A percentile compares a stretch with the other conserved stretches of the same genome.
These are phyloP conservation scores for Trametes coccinea DNA, from an alignment of 768 basidiomycete genomes.

Conservation along the genomic window DNA sequence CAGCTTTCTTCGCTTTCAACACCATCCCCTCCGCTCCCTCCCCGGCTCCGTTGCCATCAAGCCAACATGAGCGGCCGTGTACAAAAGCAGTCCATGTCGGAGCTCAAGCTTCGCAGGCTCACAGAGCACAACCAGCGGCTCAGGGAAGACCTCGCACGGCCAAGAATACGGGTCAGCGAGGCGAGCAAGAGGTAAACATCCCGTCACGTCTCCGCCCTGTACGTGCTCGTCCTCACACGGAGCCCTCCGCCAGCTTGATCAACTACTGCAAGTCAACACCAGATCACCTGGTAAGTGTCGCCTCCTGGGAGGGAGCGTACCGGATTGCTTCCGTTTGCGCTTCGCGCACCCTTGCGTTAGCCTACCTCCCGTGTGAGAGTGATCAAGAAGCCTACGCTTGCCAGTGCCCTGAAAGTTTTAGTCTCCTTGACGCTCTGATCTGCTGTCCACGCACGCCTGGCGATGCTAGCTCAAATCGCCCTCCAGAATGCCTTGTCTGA, in stretches of 20 bases:
- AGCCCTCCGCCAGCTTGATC: conserved; percentile 51
- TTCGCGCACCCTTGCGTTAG: not conserved
- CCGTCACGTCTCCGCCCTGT: not conserved
- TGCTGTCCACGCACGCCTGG: not conserved
- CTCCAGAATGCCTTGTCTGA: no score
- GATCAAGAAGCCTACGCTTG: no score
- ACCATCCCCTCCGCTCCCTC: not conserved
- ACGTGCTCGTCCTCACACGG: not conserved
- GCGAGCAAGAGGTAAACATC: conserved; percentile 60
- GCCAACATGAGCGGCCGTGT: conserved; percentile 31
- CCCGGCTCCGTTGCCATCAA: not conserved
- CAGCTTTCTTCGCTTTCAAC: not conserved
- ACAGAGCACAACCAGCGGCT: conserved; percentile 75
- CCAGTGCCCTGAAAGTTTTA: conserved; percentile 3
- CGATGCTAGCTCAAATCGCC: no score
- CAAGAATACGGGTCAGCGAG: conserved; percentile 71
- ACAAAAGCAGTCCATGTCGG: conserved; percentile 72
- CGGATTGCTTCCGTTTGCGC: not conserved
- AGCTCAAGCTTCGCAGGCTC: conserved; percentile 77
- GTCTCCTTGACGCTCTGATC: not conserved
- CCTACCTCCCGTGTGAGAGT: no score
- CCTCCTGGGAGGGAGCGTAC: no score
- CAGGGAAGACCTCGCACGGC: conserved; percentile 70
- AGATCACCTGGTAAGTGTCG: conserved; percentile 59
- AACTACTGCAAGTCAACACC: conserved; percentile 72